Percentiles rank a stretch among this genome's conserved stretches.
Conservation (phyloP, 1,284 basidiomycete species). For the Ceratobasidium sp. region DNA sequence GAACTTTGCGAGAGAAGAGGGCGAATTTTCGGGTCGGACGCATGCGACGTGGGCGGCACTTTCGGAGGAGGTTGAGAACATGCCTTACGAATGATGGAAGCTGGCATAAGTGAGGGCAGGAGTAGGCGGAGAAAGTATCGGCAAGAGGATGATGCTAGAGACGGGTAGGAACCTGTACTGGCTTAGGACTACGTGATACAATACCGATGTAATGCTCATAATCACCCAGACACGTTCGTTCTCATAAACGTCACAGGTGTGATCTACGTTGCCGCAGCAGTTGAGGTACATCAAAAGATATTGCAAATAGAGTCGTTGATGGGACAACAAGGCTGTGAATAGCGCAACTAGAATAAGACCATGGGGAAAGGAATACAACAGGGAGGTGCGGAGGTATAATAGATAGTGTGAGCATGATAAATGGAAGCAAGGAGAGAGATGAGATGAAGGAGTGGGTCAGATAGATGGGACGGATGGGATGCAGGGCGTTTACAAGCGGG, state of each 20-base stretch:
- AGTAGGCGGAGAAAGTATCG: no score
- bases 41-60: conserved; percentile 81
- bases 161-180: not conserved
- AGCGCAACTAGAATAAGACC: not conserved
- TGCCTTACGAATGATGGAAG: conserved; percentile 81
- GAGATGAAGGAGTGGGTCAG: not conserved
- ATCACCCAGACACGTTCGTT: no score
- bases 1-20: conserved; percentile 79
- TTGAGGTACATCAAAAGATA: conserved; percentile 19
- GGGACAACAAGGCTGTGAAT: not conserved
- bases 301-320: conserved; percentile 21
- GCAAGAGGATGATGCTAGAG: no score
- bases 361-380: not conserved
- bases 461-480: no score
- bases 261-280: not conserved
- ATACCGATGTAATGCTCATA: conserved; percentile 15
- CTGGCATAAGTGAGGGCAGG: not conserved
- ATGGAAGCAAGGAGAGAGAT: conserved; percentile 2
- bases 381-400: conserved; percentile 11
- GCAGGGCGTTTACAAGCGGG: conserved; percentile 65
- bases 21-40: conserved; percentile 72
- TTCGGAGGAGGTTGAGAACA: conserved; percentile 75
- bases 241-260: not conserved
- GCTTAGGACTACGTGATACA: not conserved
- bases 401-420: conserved; percentile 1